phyloP scores from a whole-genome alignment of 1,284 basidiomycete species.

The Golubevia sp. region DNA sequence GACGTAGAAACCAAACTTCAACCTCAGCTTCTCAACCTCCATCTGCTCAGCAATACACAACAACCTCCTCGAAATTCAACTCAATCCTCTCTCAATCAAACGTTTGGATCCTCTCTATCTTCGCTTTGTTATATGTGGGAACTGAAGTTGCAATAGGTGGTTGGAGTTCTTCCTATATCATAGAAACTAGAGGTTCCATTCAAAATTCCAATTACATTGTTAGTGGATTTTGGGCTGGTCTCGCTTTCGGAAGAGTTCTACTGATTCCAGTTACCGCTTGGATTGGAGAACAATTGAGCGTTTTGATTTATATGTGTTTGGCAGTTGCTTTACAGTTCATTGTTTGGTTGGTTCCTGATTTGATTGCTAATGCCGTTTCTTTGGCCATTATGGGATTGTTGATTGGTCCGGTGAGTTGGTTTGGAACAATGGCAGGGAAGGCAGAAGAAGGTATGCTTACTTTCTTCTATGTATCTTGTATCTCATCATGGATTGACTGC shows the following conservation, averaged over 20 bases:
- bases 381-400: slow-evolving; percentile 29
- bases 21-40: background rate
- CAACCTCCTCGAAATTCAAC: slow-evolving; percentile 11
- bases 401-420: slow-evolving; percentile 16
- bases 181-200: slow-evolving; percentile 16
- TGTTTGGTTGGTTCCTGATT: slow-evolving; percentile 32
- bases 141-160: slow-evolving; percentile 41
- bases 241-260: slow-evolving; percentile 30
- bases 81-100: slow-evolving; percentile 12
- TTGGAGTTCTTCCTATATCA: slow-evolving; percentile 26
- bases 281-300: slow-evolving; percentile 30
- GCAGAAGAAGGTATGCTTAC: no score
- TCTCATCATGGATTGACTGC: no score
- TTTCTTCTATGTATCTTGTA: no score
- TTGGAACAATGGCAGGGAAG: no score
- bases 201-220: slow-evolving; percentile 26
- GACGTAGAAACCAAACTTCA: background rate
- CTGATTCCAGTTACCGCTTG: slow-evolving; percentile 27
- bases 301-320: slow-evolving; percentile 21
- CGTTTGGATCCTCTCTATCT: slow-evolving; percentile 18
- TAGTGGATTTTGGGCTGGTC: slow-evolving; percentile 37
- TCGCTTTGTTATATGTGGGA: slow-evolving; percentile 33
- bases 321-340: slow-evolving; percentile 30
- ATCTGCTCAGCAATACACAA: background rate
- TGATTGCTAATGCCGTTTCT: slow-evolving; percentile 30